Conservation (phyloP, 2,329 filamentous ascomycete genomes). For the Hypoxylon rubiginosum region DNA sequence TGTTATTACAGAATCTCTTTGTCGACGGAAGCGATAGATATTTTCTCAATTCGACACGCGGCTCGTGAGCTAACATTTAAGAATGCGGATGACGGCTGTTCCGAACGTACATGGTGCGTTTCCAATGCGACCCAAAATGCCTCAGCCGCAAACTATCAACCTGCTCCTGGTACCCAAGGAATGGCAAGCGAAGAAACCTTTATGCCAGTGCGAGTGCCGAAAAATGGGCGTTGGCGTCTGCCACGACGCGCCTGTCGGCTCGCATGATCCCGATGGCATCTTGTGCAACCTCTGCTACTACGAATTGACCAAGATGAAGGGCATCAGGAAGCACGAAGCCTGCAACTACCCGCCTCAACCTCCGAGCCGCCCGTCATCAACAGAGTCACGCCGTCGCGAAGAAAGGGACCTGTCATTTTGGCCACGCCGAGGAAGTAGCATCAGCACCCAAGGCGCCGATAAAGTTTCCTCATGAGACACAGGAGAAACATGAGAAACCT, state of each 20-base stretch:
- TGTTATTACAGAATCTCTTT: constrained; percentile 1
- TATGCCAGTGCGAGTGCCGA: constrained; percentile 21
- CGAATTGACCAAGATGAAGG: constrained; percentile 27
- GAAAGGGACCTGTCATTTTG: constrained; percentile 27
- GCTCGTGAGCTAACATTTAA: constrained; percentile 2
- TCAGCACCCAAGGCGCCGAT: constrained; percentile 1
- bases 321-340: constrained; percentile 17
- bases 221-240: constrained; percentile 23
- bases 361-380: constrained; percentile 13
- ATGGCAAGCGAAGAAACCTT: constrained; percentile 1
- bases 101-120: not conserved
- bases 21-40: constrained; percentile 7
- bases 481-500: too few relatives aligned
- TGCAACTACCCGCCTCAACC: constrained; percentile 33
- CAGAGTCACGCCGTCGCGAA: constrained; percentile 10
- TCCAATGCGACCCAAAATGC: constrained; percentile 2
- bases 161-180: constrained; percentile 7
- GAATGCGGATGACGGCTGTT: not conserved
- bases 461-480: not conserved
- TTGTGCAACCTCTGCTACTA: constrained; percentile 30
- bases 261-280: constrained; percentile 17
- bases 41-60: constrained; percentile 1
- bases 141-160: constrained; percentile 14
- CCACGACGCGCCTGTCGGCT: constrained; percentile 18
- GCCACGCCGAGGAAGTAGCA: constrained; percentile 7